Conservation (phyloP, 371 early-diverging fungal species). For the Haplosporangium sp. region DNA sequence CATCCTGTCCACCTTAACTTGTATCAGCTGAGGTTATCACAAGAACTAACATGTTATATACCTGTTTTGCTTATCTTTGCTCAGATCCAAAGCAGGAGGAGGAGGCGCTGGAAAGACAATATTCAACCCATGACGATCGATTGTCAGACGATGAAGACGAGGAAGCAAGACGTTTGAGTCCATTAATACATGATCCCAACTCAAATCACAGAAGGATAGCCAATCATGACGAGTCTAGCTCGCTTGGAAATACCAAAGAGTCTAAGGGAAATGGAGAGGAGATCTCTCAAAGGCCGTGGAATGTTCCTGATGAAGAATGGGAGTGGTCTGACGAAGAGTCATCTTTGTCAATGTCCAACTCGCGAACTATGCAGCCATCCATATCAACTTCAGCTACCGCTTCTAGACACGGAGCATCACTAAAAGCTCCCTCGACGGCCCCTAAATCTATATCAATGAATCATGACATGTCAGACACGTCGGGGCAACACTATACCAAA, state of each 20-base stretch:
- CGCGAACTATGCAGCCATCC: constrained; percentile 5
- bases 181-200: constrained; percentile 16
- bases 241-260: background rate
- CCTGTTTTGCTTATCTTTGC: background rate
- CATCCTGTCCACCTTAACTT: background rate
- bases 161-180: constrained; percentile 22
- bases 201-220: background rate
- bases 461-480: background rate
- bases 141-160: constrained; percentile 54
- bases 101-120: constrained; percentile 35
- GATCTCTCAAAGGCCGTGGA: constrained; percentile 34
- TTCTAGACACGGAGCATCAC: constrained; percentile 6
- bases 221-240: background rate
- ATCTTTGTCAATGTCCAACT: background rate
- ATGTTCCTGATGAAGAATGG: constrained; percentile 56
- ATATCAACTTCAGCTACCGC: background rate
- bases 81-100: constrained; percentile 44
- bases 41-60: background rate
- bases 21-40: background rate
- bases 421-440: constrained; percentile 2
- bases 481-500: background rate
- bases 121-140: constrained; percentile 42
- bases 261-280: constrained; percentile 11
- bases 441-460: constrained; percentile 2
- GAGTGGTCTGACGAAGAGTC: constrained; percentile 53